Base-by-base conservation (phyloP, 1,139 yeast genomes). In the Geotrichum klebahnii region DNA sequence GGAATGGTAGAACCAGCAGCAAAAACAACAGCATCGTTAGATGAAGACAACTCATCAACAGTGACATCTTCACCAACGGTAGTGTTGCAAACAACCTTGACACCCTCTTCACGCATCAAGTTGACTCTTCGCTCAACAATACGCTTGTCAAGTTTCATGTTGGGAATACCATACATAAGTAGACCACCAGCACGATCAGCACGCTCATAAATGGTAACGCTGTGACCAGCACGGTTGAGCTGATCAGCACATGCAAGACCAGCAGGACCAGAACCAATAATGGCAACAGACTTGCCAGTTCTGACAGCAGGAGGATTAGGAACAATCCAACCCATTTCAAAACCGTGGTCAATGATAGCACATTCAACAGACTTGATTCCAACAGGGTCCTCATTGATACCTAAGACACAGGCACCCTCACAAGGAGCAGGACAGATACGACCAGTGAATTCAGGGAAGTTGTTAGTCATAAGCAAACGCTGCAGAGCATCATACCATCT, bases 391-490 rank as follows among this genome's bases (percentile, higher is more conserved):
- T 84, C 92, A 65, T 84, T 87, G 65, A 92, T 87, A 52, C 96
- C 97, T 63, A 92, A 78, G 44, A 89, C 95, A 78, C 98, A 92
- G 2, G 97, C 96, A 61, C 97, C 97, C 69, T 89, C 95, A 75
- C 98, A 92, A 59, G 98, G 98, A 58, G 98, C 98, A 33, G 98
- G 98, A 73, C 98, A 92, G 59, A 92, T 92, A 72, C 97, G 83
- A 57, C 97, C 96, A 54, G 97, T 92, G 65, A 92, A 90, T 72
- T 92, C 98, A 17, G 98, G 97, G 84, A 92, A 92, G 72, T 92
- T 92, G 74, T 92, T 92, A 58, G 98, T 92, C 90, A 89, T 92
- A 67, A 87, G 72, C 67, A 92, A 78, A 63, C 96, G 80, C 67
- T 90, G 95, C 64, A 89, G 77, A 22, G 98, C 98, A 64, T 88